phyloP scores from a whole-genome alignment of 768 basidiomycete genomes.

The Mrakia gelida region DNA sequence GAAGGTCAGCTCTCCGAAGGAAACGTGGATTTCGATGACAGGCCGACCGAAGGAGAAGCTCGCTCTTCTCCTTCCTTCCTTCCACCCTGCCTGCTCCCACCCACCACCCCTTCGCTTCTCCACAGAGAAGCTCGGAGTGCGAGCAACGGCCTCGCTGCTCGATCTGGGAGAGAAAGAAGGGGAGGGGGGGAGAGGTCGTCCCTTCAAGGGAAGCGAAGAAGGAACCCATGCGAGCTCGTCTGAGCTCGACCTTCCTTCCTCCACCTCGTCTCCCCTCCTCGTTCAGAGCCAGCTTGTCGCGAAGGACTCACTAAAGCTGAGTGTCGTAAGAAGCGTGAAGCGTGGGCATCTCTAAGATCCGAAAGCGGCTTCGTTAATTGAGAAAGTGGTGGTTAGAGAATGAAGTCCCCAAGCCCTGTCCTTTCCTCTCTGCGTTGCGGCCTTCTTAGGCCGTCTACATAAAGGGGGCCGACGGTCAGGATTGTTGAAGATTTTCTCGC shows the following conservation, averaged over 20 bases:
- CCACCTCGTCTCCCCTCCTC: not conserved
- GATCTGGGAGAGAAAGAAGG: not conserved
- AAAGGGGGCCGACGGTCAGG: too few species aligned
- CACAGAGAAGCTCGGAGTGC: not conserved
- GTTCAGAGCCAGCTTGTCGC: too few species aligned
- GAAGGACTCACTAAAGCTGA: slow-evolving; percentile 3
- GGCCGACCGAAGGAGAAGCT: not conserved
- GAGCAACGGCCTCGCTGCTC: not conserved
- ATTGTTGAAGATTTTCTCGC: too few species aligned
- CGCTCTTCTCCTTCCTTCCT: not conserved
- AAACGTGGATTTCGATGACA: not conserved
- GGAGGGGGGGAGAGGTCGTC: not conserved
- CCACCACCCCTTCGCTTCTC: not conserved
- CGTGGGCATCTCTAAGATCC: too few species aligned
- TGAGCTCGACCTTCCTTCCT: not conserved
- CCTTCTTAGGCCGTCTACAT: too few species aligned
- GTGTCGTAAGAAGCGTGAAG: not conserved
- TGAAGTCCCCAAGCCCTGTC: too few species aligned
- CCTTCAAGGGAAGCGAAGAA: not conserved
- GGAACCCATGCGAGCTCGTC: not conserved
- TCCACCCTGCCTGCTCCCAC: not conserved
- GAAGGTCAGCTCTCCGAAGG: not conserved
- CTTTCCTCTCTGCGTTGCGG: too few species aligned
- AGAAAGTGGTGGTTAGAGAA: too few species aligned
- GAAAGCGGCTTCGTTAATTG: too few species aligned